Base-by-base conservation (phyloP, 2,329 filamentous ascomycete species). In the Penicillium sp. region DNA sequence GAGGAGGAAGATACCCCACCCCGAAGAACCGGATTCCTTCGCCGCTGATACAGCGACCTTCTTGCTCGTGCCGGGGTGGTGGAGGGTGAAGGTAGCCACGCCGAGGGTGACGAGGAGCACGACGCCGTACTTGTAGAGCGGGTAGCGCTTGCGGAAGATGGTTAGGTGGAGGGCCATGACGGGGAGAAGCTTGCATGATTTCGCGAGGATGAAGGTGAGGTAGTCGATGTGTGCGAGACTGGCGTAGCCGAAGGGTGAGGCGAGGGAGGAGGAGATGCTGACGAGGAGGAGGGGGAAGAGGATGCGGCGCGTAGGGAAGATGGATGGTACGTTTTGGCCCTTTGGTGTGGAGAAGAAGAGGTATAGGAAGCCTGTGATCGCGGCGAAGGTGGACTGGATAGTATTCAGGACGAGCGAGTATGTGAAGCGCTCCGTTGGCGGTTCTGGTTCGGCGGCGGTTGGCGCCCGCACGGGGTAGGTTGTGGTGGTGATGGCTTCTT, bases 81-180 rank as follows among this genome's bases (percentile, higher is more conserved):
- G 92, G 51, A 99, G 84, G 1, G 95, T 99, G 80, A 99, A 99
- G 55, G 97, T 88, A 12, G 94, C 93, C 22, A 99, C 95, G 62
- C 95, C 95, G 8, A 90, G 85, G 0, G 95, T 99, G 13, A 99
- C 95, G 65, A 93, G 88, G 4, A 91, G 86, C 7, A 99, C 93
- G 62, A 99, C 95, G 45, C 91, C 85, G 81, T 99, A 99, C 82
- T 99, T 99, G 84, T 97, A 97, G 50, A 97, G 83, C 1, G 95
- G 94, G 78, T 97, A 99, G 53, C 89, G 85, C 73, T 90, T 91
- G 63, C 90, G 89, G 83, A 97, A 99, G 51, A 99, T 80, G 49
- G 93, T 94, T 73, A 98, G 87, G 82, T 99, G 94, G 44, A 99
- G 85, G 73, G 95, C 89, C 95, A 99, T 98, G 73, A 99, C 95